These are phyloP conservation scores for Lodderomyces jiufengensis DNA, from an alignment of 1,139 yeast genomes.

Conservation along the genomic window DNA sequence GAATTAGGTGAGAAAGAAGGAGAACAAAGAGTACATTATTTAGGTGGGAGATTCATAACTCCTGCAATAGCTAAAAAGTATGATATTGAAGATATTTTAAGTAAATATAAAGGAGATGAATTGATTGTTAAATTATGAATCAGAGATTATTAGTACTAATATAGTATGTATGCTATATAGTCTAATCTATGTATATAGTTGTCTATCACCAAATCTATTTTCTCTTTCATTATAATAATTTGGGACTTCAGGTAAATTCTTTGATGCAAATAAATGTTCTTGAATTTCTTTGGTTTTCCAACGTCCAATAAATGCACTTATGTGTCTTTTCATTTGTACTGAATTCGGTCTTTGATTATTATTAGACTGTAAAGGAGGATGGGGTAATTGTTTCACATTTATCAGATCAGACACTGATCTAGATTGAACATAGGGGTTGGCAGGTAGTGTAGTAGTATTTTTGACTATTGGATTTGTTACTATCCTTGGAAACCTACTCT, in stretches of 20 bases:
- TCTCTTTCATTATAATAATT: conserved; percentile 3
- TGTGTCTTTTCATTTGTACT: neutral
- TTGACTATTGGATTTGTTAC: conserved; percentile 1
- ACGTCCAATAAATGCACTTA: conserved; percentile 1
- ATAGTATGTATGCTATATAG: too few species aligned
- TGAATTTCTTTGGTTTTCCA: conserved; percentile 1
- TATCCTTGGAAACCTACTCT: conserved; percentile 24
- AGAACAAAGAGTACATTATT: conserved; percentile 50
- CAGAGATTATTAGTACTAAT: too few species aligned
- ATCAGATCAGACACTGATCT: too few species aligned
- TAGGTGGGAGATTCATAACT: conserved; percentile 87
- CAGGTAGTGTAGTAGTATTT: too few species aligned
- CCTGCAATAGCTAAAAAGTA: conserved; percentile 64
- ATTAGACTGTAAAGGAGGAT: too few species aligned
- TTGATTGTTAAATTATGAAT: conserved; percentile 30
- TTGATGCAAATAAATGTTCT: neutral
- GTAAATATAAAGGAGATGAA: conserved; percentile 33
- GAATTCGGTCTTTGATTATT: neutral
- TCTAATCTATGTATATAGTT: neutral
- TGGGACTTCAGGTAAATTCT: neutral
- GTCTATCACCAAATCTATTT: conserved; percentile 3
- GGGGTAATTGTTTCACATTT: too few species aligned
- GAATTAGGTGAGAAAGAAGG: conserved; percentile 10
- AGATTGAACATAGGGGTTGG: too few species aligned
- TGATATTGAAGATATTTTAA: conserved; percentile 50